These are phyloP conservation scores for Hansenula sp. DNA, from an alignment of 1,139 yeast genomes.

Conservation along the genomic window DNA sequence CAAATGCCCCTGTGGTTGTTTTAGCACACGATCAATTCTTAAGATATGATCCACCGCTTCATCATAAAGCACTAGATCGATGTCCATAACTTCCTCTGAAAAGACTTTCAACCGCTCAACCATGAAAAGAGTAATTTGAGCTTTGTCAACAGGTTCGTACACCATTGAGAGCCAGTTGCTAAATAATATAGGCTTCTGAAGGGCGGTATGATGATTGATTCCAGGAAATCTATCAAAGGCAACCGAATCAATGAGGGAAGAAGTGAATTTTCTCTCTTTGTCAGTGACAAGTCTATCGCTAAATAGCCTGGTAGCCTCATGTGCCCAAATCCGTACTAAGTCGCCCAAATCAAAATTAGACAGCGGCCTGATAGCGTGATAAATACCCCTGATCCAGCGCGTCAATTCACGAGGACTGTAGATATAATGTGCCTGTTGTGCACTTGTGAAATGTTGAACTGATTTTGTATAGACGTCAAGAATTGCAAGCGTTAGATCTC, in stretches of 20 bases:
- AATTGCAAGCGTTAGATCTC: constrained; percentile 59
- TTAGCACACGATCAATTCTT: constrained; percentile 76
- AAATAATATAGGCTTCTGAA: constrained; percentile 52
- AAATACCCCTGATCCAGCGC: constrained; percentile 80
- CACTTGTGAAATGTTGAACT: constrained; percentile 34
- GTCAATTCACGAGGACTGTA: constrained; percentile 92
- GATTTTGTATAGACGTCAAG: constrained; percentile 54
- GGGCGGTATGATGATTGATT: constrained; percentile 32
- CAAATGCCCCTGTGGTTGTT: constrained; percentile 88
- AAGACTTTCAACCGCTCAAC: constrained; percentile 65
- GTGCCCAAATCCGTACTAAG: constrained; percentile 69
- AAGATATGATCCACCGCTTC: constrained; percentile 73
- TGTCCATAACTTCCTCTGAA: constrained; percentile 71
- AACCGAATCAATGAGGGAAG: constrained; percentile 35
- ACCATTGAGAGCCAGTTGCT: constrained; percentile 72
- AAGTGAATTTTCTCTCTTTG: constrained; percentile 52
- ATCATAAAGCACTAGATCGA: constrained; percentile 59
- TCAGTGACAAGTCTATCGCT: constrained; percentile 60
- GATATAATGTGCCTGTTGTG: constrained; percentile 52
- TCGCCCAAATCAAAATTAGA: constrained; percentile 36
- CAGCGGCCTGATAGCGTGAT: constrained; percentile 46
- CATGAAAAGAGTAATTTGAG: constrained; percentile 51
- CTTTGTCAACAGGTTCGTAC: constrained; percentile 54
- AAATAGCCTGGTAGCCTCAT: constrained; percentile 77
- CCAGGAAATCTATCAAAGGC: constrained; percentile 45